Evolutionary conservation across 2,329 filamentous ascomycete species (phyloP).

Genomic region (Penicillium sclerotigenum): DNA sequence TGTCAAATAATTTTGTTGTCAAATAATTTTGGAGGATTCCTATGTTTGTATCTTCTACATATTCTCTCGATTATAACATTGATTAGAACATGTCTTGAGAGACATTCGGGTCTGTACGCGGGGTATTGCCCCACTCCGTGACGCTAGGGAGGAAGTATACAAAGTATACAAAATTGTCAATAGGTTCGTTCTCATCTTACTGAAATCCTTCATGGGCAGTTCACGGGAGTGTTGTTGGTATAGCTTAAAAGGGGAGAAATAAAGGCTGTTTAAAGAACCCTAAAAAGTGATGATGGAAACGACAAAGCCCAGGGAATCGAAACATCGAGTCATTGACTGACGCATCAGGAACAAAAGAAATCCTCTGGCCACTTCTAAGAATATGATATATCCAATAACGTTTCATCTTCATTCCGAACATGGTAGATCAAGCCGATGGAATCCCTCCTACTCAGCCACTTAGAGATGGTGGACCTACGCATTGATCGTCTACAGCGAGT

Average conservation of each 20-base stretch:
- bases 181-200: no score
- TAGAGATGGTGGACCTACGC: not conserved
- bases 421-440: not conserved
- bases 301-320: not conserved
- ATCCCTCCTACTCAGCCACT: not conserved
- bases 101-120: not conserved
- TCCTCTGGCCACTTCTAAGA: not conserved
- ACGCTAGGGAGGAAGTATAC: not conserved
- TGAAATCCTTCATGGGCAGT: no score
- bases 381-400: no score
- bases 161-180: not conserved
- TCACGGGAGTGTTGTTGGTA: not conserved
- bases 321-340: slow-evolving; percentile 12
- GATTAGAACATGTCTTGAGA: not conserved
- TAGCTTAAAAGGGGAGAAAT: not conserved
- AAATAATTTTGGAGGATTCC: not conserved
- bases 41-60: not conserved
- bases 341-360: not conserved
- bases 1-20: no score
- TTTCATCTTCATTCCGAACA: not conserved
- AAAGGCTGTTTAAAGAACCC: not conserved
- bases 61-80: not conserved
- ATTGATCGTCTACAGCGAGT: slow-evolving; percentile 18
- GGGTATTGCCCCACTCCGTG: not conserved
- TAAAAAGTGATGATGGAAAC: not conserved